Percentiles rank a stretch among this genome's conserved stretches.
Evolutionary conservation across 2,329 filamentous ascomycete genomes (phyloP).

Genomic region (Dendrostoma leiphaemia): DNA sequence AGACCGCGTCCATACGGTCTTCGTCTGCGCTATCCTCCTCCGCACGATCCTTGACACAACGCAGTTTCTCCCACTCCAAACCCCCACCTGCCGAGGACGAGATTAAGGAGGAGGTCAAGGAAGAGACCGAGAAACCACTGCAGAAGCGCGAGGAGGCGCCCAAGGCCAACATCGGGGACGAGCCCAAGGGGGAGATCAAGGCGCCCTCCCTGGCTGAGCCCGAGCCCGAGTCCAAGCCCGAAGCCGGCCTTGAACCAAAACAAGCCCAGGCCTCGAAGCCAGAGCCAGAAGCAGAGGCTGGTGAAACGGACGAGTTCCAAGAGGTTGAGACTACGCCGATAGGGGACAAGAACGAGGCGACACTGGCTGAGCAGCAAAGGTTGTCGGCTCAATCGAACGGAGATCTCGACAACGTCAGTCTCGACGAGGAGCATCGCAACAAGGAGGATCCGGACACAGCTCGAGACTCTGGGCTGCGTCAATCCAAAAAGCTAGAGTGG

Average conservation of each 20-base stretch:
- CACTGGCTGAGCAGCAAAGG: constrained; percentile 25
- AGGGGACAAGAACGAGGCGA: constrained; percentile 16
- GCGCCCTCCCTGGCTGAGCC: not conserved
- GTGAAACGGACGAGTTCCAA: constrained; percentile 26
- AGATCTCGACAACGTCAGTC: constrained; percentile 59
- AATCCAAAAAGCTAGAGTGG: constrained; percentile 10
- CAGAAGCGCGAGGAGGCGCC: constrained; percentile 20
- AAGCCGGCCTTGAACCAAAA: too few species aligned
- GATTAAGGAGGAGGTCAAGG: constrained; percentile 21
- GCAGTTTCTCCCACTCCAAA: constrained; percentile 37
- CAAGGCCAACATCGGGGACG: constrained; percentile 16
- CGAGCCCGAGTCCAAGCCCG: constrained; percentile 14
- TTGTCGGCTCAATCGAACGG: constrained; percentile 44
- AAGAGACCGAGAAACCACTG: constrained; percentile 14
- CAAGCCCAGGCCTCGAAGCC: too few species aligned
- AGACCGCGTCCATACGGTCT: constrained; percentile 63
- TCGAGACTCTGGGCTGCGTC: constrained; percentile 4
- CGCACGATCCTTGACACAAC: constrained; percentile 61
- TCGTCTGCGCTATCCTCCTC: constrained; percentile 60
- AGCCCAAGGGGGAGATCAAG: constrained; percentile 18
- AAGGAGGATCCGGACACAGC: too few species aligned
- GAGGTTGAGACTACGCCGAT: constrained; percentile 21
- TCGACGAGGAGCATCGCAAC: constrained; percentile 38
- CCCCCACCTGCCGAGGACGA: constrained; percentile 25
- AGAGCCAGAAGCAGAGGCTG: constrained; percentile 30